Percentiles rank a stretch among this genome's conserved stretches.
These are phyloP conservation scores for Brassica balearica DNA, from an alignment of 441 rosid genomes.

Conservation along the genomic window DNA sequence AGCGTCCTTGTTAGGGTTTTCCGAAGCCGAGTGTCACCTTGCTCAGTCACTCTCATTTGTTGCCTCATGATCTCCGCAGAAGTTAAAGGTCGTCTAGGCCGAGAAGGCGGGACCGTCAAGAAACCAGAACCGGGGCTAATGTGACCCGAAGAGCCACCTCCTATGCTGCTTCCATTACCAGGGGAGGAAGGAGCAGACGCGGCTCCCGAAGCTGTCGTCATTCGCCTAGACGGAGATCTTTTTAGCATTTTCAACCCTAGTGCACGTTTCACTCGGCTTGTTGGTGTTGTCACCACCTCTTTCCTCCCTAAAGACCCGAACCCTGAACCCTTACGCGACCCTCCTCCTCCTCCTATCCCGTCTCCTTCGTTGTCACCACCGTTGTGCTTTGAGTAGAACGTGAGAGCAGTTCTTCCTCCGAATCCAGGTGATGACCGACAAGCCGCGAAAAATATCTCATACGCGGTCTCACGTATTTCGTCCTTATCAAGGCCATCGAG, in stretches of 20 bases:
- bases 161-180: constrained; percentile 35
- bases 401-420: constrained; percentile 68
- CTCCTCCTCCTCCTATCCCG: constrained; percentile 39
- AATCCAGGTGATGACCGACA: constrained; percentile 94
- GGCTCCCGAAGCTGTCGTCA: constrained; percentile 46
- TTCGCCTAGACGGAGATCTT: constrained; percentile 75
- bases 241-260: constrained; percentile 77
- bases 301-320: constrained; percentile 50
- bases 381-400: constrained; percentile 58
- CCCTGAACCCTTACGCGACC: constrained; percentile 24
- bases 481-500: constrained; percentile 64
- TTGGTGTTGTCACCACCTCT: constrained; percentile 74
- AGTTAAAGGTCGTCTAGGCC: constrained; percentile 78
- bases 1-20: constrained; percentile 92
- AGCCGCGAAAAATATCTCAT: constrained; percentile 89
- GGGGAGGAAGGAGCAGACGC: constrained; percentile 62
- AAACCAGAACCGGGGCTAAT: constrained; percentile 48
- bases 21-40: constrained; percentile 73
- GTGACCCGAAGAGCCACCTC: constrained; percentile 28
- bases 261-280: constrained; percentile 71
- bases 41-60: constrained; percentile 93
- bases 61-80: constrained; percentile 95
- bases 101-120: constrained; percentile 50
- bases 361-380: constrained; percentile 54
- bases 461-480: constrained; percentile 77